Percentiles rank a stretch among this genome's conserved stretches.
These are phyloP conservation scores for Parietaria judaica DNA, from an alignment of 306 rosid genomes.

Conservation along the genomic window DNA sequence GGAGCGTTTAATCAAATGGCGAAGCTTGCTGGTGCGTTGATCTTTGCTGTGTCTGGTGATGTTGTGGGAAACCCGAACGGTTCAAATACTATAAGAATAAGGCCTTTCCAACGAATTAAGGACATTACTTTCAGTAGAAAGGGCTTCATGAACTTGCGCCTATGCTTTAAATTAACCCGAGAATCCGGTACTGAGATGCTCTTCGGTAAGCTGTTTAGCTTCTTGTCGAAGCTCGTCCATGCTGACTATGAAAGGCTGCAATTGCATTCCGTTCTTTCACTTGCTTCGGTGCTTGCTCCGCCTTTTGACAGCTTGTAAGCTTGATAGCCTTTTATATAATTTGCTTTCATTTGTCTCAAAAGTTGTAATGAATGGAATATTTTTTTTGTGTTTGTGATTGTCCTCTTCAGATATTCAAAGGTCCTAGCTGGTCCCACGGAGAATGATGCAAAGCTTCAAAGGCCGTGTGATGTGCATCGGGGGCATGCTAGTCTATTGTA, in stretches of 20 bases:
- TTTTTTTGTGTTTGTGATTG: slow-evolving; percentile 4
- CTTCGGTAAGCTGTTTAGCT: slow-evolving; percentile 52
- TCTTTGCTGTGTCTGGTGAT: slow-evolving; percentile 44
- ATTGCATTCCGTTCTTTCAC: slow-evolving; percentile 42
- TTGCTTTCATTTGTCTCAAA: slow-evolving; percentile 7
- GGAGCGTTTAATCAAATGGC: slow-evolving; percentile 50
- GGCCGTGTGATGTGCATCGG: slow-evolving; percentile 45
- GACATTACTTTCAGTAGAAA: slow-evolving; percentile 30
- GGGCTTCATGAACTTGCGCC: slow-evolving; percentile 34
- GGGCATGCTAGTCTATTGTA: slow-evolving; percentile 38
- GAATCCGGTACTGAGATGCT: slow-evolving; percentile 19
- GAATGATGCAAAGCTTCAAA: slow-evolving; percentile 43
- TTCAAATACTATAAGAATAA: slow-evolving; percentile 26
- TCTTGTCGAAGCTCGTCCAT: slow-evolving; percentile 31
- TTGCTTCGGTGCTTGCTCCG: slow-evolving; percentile 69
- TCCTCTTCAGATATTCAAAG: slow-evolving; percentile 57
- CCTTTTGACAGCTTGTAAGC: slow-evolving; percentile 72
- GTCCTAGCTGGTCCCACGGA: slow-evolving; percentile 46
- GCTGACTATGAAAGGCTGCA: slow-evolving; percentile 50
- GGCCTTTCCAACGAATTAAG: slow-evolving; percentile 32
- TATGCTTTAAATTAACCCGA: slow-evolving; percentile 34
- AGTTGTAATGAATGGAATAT: not conserved
- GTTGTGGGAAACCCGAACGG: slow-evolving; percentile 32
- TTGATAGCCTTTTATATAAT: slow-evolving; percentile 9
- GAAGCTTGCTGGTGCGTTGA: slow-evolving; percentile 51